Percentiles rank a stretch among this genome's conserved stretches.
Conservation (phyloP, 306 rosid species). For the Vigna angularis region DNA sequence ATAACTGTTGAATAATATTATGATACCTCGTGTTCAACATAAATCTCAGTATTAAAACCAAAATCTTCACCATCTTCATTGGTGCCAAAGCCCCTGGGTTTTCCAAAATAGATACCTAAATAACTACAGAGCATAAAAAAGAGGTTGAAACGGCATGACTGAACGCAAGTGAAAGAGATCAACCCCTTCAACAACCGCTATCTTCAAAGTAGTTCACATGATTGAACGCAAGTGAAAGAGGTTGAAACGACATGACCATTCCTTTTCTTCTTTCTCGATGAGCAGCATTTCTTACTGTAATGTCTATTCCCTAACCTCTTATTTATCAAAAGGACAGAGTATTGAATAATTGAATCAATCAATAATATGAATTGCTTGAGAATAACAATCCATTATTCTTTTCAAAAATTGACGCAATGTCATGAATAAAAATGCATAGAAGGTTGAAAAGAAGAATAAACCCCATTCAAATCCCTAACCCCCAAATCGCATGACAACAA, state of each 20-base stretch:
- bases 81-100: constrained; percentile 82
- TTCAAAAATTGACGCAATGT: too few relatives aligned
- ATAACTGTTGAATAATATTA: constrained; percentile 13
- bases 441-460: too few relatives aligned
- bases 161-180: too few relatives aligned
- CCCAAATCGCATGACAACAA: too few relatives aligned
- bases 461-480: too few relatives aligned
- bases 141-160: background rate
- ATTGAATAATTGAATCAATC: background rate
- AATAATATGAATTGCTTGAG: too few relatives aligned
- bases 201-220: constrained; percentile 61
- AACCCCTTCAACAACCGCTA: too few relatives aligned
- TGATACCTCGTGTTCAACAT: constrained; percentile 74
- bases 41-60: constrained; percentile 91
- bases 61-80: constrained; percentile 77
- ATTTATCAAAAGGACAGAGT: background rate
- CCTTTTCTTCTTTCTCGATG: constrained; percentile 44
- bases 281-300: constrained; percentile 14
- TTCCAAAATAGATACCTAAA: constrained; percentile 90
- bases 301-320: background rate
- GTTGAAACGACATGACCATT: constrained; percentile 76
- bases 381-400: too few relatives aligned
- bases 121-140: constrained; percentile 35
- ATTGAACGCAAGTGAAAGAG: constrained; percentile 73
- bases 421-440: too few relatives aligned